These are phyloP conservation scores for Fusarium stilboides DNA, from an alignment of 2,329 filamentous ascomycete genomes.

Conservation along the genomic window DNA sequence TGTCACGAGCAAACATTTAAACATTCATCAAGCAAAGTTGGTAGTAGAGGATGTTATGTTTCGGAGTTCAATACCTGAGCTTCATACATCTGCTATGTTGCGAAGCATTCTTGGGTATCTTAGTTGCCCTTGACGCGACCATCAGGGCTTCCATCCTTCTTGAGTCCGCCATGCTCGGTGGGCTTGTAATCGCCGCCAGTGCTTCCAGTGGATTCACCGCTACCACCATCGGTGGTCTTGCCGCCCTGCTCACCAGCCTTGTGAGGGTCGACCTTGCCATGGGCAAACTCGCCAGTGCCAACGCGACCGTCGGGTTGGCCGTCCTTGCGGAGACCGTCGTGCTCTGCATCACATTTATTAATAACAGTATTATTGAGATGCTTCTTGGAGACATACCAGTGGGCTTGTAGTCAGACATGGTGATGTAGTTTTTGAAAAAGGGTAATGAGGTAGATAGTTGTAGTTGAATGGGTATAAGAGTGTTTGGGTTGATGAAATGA, in stretches of 20 bases:
- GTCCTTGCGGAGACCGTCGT: constrained; percentile 46
- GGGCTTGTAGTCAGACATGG: constrained; percentile 38
- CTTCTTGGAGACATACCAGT: constrained; percentile 11
- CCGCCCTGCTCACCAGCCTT: constrained; percentile 40
- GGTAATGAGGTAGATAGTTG: neutral
- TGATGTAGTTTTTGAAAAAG: neutral
- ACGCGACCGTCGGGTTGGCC: constrained; percentile 43
- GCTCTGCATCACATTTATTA: constrained; percentile 20
- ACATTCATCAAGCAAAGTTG: too few relatives aligned
- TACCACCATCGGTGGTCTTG: constrained; percentile 30
- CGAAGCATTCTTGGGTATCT: neutral
- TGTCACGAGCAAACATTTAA: too few relatives aligned
- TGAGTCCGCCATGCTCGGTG: constrained; percentile 32
- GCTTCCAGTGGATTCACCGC: constrained; percentile 10
- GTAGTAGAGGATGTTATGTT: neutral
- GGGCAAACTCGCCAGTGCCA: constrained; percentile 44
- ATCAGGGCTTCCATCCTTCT: constrained; percentile 34
- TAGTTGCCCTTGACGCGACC: constrained; percentile 34
- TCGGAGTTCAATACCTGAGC: neutral
- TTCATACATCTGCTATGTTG: neutral
- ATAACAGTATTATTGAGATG: accelerated
- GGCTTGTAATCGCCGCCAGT: constrained; percentile 34
- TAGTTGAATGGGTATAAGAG: neutral
- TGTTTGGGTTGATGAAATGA: neutral
- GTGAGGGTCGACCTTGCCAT: constrained; percentile 45